Base-by-base conservation (phyloP, 2,329 filamentous ascomycete genomes). In the Hypoxylon sp. region DNA sequence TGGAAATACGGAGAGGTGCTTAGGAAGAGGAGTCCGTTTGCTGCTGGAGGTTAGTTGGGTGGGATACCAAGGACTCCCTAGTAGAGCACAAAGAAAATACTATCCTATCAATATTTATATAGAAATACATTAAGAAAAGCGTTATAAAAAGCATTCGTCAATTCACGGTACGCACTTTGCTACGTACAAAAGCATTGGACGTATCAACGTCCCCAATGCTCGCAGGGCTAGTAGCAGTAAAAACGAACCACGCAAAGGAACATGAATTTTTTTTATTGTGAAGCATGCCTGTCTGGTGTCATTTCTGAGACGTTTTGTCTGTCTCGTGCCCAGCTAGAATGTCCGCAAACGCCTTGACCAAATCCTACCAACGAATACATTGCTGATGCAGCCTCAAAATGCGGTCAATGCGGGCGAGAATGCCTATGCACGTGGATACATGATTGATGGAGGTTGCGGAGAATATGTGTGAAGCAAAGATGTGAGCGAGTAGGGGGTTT, bases 1-100 rank as follows among this genome's bases (percentile, higher is more conserved):
- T 83, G 80, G 79, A 75, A 72, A 19, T 82, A 76, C 63, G 80
- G 80, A 17, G 79, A 78, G 69, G 72, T 23, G 52, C 64, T 82
- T 68, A 76, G 80, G 52, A 76, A 75, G 69, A 77, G 67, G 65
- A 81, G 76, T 57, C 72, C 75, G 32, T 79, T 77, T 65, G 75
- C 76, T 13, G 73, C 77, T 7, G 76, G 77, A 2, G 70, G 65
- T 7, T 71, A 67, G 28, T 21, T 10, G 11, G 46, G 30, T 21
- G 38, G 38, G 38, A 41, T 41, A 41, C 36, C 17, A 21, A 17
- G 17, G 17, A 21, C 6, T 32, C 21, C 5, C 2, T 6, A n/a
- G 28, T 38, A 34, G 6, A 7, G 46, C 10, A 48, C 36, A 6
- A 28, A 41, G 19, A 28, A 4, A 9, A 3, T 19, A 9, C 6